Base-by-base conservation (phyloP, 768 basidiomycete genomes). In the Nidularia pulvinata region DNA sequence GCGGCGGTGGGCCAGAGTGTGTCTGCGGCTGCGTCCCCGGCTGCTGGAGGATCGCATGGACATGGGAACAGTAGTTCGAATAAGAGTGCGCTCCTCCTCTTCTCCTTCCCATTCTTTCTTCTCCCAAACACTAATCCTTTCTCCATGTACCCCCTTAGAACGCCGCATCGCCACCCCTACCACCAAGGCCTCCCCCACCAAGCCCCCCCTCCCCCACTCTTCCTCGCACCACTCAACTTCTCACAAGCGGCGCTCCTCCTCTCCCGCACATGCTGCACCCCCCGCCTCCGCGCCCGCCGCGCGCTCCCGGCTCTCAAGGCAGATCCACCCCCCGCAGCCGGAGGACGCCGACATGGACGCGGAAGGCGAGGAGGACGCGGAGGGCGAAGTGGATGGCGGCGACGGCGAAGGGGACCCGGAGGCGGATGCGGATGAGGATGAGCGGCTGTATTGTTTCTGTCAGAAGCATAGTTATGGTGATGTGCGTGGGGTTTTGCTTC, bases 381-480 rank as follows among this genome's bases (percentile, higher is more conserved):
- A 62, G 13, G 71, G 69, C 36, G 53, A 49, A 5, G 33, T 25
- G 11, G 48, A 22, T 19, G 35, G 11, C 16, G 25, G 25, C 25
- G 45, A 46, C 10, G 71, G 59, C 14, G 75, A 70, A 7, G 71
- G 69, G 48, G 65, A 56, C 11, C 72, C 70, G 33, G 70, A 59
- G 22, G 76, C 74, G 37, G 75, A 73, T 16, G 79, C 77, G 45
- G 74, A 64, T n/a, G 79, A 78, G 37, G 79, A 81, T 54, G 75
- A 78, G 53, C 71, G 69, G 10, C 59, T 75, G 32, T 82, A 82
- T 56, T 82, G 80, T 62, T 76, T 80, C 69, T 82, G 80, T 53
- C 77, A 76, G 60, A 78, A 76, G 57, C 73, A 70, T 55, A 79
- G 76, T 56, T 79, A 75, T 56, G 78, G 76, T 46, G 78, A 87